Base-by-base conservation (phyloP, 805 yeast genomes). In the Pichia rugopelliculosa region DNA sequence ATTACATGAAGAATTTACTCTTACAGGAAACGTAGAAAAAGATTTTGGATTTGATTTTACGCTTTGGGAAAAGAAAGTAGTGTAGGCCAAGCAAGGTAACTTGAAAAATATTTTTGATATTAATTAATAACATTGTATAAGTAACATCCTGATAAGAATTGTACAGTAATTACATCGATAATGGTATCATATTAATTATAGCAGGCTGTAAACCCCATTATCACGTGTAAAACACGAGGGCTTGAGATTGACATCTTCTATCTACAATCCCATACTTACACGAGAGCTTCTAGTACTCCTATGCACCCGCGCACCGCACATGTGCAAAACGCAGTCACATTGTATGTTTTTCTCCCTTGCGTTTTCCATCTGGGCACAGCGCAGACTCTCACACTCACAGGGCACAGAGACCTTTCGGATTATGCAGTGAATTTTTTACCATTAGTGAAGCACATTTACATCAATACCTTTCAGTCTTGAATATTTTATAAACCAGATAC, bases 31-130 rank as follows among this genome's bases (percentile, higher is more conserved):
- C 45, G 42, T 44, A 23, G 70, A 67, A 48, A 54, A 55, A 15
- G 82, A 74, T 13, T 77, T 73, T 56, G 59, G 58, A 24, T 88
- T 80, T 59, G 72, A 73, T 44, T 85, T 76, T 59, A 77, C 87
- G 0, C 59, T 86, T 39, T 87, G 85, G 79, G 72, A 66, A 48
- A 70, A 46, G 22, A 30, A 18, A 17, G 10, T 13, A 17, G 20
- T 15, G 15, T 42, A 36, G 21, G 1, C 25, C 18, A n/a, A n/a
- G n/a, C n/a, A n/a, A n/a, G n/a, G n/a, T n/a, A n/a, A n/a, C n/a
- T n/a, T n/a, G n/a, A n/a, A n/a, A n/a, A n/a, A n/a, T n/a, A n/a
- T n/a, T n/a, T n/a, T n/a, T n/a, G n/a, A n/a, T n/a, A n/a, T n/a
- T n/a, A n/a, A n/a, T n/a, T n/a, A n/a, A n/a, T n/a, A n/a, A n/a